phyloP scores from a whole-genome alignment of 2,329 filamentous ascomycete genomes.

The Cladosporium phlei region DNA sequence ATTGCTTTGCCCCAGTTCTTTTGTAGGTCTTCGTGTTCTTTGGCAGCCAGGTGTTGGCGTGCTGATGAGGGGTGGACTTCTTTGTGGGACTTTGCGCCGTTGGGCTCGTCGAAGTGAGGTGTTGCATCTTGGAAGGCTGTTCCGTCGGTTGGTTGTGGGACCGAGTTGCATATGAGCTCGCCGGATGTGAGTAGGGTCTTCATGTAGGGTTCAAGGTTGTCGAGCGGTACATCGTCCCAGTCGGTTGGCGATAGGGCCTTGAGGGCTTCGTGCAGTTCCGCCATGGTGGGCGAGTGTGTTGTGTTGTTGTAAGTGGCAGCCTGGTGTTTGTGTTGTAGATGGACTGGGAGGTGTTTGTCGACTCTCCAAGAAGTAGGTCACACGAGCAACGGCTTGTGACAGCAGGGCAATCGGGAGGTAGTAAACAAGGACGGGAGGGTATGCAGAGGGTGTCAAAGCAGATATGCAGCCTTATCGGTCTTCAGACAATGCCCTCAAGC shows the following conservation, averaged over 20 bases:
- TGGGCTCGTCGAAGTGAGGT: slow-evolving; percentile 55
- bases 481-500: too few species aligned
- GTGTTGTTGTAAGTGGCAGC: too few species aligned
- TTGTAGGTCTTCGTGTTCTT: slow-evolving; percentile 58
- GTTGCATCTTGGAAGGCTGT: slow-evolving; percentile 41
- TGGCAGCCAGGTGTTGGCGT: slow-evolving; percentile 45
- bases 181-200: slow-evolving; percentile 47
- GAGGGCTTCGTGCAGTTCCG: slow-evolving; percentile 44
- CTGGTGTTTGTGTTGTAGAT: too few species aligned
- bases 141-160: slow-evolving; percentile 56
- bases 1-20: slow-evolving; percentile 82
- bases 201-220: slow-evolving; percentile 39
- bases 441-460: too few species aligned
- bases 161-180: slow-evolving; percentile 69
- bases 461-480: too few species aligned
- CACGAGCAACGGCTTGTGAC: too few species aligned
- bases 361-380: too few species aligned
- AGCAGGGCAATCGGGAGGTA: too few species aligned
- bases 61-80: slow-evolving; percentile 51
- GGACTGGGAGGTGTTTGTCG: too few species aligned
- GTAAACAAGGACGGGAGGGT: too few species aligned
- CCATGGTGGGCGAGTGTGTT: slow-evolving; percentile 28
- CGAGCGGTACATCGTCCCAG: slow-evolving; percentile 41
- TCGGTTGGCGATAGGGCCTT: slow-evolving; percentile 40
- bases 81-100: slow-evolving; percentile 45